A percentile compares a stretch with the other conserved stretches of the same genome.
Evolutionary conservation across 805 yeast species (phyloP).

Genomic region (Yarrowia porcina): DNA sequence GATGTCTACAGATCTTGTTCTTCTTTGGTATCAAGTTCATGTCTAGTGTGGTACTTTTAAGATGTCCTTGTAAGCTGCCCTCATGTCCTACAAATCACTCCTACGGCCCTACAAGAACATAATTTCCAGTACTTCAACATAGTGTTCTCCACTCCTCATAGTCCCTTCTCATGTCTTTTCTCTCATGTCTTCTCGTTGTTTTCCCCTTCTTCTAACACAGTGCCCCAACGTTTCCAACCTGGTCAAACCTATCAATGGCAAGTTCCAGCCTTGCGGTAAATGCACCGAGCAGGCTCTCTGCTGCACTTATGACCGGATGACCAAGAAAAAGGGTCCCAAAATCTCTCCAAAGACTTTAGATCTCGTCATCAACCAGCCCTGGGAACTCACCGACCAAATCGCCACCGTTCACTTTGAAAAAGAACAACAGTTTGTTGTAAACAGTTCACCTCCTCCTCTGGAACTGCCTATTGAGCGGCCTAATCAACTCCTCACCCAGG

Average conservation of each 20-base stretch:
- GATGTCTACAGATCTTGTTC: too few species aligned
- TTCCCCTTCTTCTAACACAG: too few species aligned
- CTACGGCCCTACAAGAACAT: too few species aligned
- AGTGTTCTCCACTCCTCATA: too few species aligned
- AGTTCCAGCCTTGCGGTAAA: neutral
- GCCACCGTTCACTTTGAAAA: neutral
- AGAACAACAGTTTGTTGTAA: neutral
- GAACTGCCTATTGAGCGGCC: neutral
- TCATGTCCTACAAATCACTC: too few species aligned
- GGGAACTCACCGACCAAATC: conserved; percentile 2
- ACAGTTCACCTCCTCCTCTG: neutral
- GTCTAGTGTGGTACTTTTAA: too few species aligned
- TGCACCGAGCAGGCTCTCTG: neutral
- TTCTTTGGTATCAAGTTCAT: too few species aligned
- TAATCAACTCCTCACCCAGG: neutral
- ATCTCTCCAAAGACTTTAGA: conserved; percentile 1
- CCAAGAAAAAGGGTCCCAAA: neutral
- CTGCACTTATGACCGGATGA: neutral
- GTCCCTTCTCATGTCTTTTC: too few species aligned
- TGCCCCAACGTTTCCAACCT: neutral
- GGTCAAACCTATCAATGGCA: conserved; percentile 3
- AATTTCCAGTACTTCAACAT: too few species aligned
- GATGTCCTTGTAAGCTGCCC: too few species aligned
- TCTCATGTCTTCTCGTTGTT: too few species aligned
- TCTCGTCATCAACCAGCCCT: conserved; percentile 5